phyloP scores from a whole-genome alignment of 2,329 filamentous ascomycete genomes.

The Leptoxyphium fumago region DNA sequence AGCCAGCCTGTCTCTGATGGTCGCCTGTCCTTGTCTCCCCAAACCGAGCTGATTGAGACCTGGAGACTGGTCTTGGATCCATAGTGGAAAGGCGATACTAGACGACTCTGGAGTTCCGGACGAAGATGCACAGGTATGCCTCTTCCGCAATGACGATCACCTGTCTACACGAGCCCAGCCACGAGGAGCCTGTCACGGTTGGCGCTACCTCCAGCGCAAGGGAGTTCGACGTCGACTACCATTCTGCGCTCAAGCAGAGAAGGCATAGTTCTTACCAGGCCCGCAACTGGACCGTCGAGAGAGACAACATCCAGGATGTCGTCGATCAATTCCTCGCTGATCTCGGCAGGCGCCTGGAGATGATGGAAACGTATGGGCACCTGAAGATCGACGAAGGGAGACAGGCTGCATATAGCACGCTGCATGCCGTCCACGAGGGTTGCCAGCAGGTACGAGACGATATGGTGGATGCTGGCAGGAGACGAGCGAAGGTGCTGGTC shows the following conservation, averaged over 20 bases:
- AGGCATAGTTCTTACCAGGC: constrained; percentile 34
- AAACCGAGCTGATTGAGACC: too few species aligned
- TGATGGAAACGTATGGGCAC: constrained; percentile 77
- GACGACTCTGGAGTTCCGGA: too few species aligned
- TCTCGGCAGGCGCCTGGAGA: constrained; percentile 72
- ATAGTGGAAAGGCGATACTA: too few species aligned
- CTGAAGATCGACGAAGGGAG: constrained; percentile 71
- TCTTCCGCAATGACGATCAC: background rate
- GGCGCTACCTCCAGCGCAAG: constrained; percentile 21
- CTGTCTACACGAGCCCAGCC: constrained; percentile 6
- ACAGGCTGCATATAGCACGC: constrained; percentile 67
- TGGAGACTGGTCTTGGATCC: too few species aligned
- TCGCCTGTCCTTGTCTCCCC: too few species aligned
- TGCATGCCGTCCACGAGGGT: constrained; percentile 73
- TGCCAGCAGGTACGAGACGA: constrained; percentile 86
- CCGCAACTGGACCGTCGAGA: constrained; percentile 29
- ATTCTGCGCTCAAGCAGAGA: constrained; percentile 24
- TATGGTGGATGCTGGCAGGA: constrained; percentile 71
- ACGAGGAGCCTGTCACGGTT: constrained; percentile 28
- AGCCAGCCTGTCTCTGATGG: too few species aligned
- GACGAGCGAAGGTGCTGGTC: constrained; percentile 74
- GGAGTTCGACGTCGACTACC: constrained; percentile 20
- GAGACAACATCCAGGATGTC: constrained; percentile 33
- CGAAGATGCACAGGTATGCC: background rate
- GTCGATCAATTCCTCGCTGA: constrained; percentile 72